Evolutionary conservation across 1,284 basidiomycete species (phyloP).

Genomic region (Peniophora sp.): DNA sequence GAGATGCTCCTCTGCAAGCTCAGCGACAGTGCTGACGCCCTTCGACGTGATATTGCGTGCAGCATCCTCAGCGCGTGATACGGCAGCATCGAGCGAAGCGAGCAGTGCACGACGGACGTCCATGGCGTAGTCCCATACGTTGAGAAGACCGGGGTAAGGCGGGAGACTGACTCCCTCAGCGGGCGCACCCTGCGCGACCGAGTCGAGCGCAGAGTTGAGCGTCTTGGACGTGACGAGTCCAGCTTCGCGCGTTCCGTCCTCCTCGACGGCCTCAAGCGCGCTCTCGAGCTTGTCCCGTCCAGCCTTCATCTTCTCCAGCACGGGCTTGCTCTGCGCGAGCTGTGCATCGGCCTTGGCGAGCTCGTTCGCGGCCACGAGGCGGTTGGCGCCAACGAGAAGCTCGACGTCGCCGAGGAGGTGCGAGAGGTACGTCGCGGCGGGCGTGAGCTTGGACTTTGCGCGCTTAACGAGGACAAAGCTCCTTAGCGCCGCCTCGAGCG

Average conservation of each 20-base stretch:
- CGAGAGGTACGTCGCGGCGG: constrained; percentile 89
- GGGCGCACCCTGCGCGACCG: constrained; percentile 70
- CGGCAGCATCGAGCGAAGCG: constrained; percentile 75
- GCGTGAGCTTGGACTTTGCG: constrained; percentile 91
- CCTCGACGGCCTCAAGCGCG: constrained; percentile 75
- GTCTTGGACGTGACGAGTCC: constrained; percentile 49
- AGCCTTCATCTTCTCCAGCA: constrained; percentile 81
- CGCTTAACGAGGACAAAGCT: constrained; percentile 96
- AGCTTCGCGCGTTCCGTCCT: constrained; percentile 56
- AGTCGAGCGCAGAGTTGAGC: constrained; percentile 69
- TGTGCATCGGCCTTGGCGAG: constrained; percentile 69
- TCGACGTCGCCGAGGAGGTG: constrained; percentile 88
- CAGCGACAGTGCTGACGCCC: constrained; percentile 65
- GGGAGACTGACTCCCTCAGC: constrained; percentile 60
- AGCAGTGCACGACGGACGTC: constrained; percentile 81
- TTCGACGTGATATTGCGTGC: constrained; percentile 64
- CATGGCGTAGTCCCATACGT: constrained; percentile 83
- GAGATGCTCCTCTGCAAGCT: constrained; percentile 74
- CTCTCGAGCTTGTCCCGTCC: constrained; percentile 74
- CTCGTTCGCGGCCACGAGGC: constrained; percentile 78
- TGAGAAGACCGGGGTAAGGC: constrained; percentile 80
- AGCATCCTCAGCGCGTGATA: constrained; percentile 79
- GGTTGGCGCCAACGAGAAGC: constrained; percentile 82
- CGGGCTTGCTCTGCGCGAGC: constrained; percentile 68
- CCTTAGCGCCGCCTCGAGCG: constrained; percentile 86